Conservation (phyloP, 208 protist species). For the Wallacemonas sp. region DNA sequence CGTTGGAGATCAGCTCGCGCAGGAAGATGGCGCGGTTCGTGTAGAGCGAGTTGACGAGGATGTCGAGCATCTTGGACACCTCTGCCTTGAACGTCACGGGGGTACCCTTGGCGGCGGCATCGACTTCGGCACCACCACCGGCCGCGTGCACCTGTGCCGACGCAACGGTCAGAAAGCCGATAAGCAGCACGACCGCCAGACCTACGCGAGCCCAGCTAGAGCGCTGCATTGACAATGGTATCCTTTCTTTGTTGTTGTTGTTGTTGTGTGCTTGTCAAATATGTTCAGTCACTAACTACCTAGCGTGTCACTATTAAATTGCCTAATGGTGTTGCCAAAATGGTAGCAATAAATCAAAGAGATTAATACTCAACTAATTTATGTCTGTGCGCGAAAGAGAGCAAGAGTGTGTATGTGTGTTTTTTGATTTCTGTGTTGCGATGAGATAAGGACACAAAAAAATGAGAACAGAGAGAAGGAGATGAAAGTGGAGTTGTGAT, state of each 20-base stretch:
- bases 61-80: conserved; percentile 97
- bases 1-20: conserved; percentile 99
- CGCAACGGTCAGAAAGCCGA: conserved; percentile 28
- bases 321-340: no score
- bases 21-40: conserved; percentile 99
- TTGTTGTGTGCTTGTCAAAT: neutral
- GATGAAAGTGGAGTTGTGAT: neutral
- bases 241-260: neutral
- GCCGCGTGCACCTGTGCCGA: neutral
- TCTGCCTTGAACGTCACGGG: conserved; percentile 95
- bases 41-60: conserved; percentile 99
- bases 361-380: no score
- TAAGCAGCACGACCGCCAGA: conserved; percentile 46
- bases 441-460: neutral
- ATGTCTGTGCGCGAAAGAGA: no score
- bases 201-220: conserved; percentile 24
- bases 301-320: no score
- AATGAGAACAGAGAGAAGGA: neutral
- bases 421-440: no score
- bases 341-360: no score
- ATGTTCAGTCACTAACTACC: no score
- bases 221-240: conserved; percentile 16
- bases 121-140: neutral
- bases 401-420: no score
- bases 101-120: conserved; percentile 29